phyloP scores from a whole-genome alignment of 192 early-diverging fungal species.

The Coemansia sp. region DNA sequence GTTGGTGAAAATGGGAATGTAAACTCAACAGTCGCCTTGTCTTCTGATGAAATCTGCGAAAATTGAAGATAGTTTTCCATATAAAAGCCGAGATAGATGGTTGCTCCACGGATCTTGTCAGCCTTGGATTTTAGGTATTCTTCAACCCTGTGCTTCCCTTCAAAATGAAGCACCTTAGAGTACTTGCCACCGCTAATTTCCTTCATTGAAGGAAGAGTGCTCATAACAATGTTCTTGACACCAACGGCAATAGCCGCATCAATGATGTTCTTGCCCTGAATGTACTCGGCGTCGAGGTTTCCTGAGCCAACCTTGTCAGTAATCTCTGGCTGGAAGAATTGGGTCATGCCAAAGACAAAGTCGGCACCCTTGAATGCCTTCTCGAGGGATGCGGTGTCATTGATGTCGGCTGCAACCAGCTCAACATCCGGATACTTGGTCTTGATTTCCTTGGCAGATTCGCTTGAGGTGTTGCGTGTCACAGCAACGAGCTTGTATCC shows the following conservation, averaged over 20 bases:
- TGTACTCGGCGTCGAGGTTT: constrained; percentile 26
- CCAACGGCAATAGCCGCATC: constrained; percentile 11
- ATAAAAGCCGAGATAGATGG: constrained; percentile 29
- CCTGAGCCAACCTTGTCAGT: constrained; percentile 10
- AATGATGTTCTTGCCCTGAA: constrained; percentile 24
- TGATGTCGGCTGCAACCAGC: constrained; percentile 23
- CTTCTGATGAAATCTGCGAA: constrained; percentile 32
- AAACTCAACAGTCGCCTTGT: constrained; percentile 36
- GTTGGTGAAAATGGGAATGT: constrained; percentile 27
- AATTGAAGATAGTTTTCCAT: constrained; percentile 38
- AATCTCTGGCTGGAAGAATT: constrained; percentile 27
- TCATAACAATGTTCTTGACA: constrained; percentile 25
- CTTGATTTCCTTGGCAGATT: constrained; percentile 11
- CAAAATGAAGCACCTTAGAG: constrained; percentile 28
- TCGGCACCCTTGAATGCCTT: constrained; percentile 27
- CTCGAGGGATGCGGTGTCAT: constrained; percentile 22
- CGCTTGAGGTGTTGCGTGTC: constrained; percentile 23
- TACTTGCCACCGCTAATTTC: constrained; percentile 27
- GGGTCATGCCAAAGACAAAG: constrained; percentile 38
- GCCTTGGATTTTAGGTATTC: constrained; percentile 32
- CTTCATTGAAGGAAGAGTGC: constrained; percentile 34
- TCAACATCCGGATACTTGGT: constrained; percentile 33
- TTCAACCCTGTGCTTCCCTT: constrained; percentile 33
- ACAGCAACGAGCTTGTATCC: constrained; percentile 37
- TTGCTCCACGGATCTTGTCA: constrained; percentile 22